phyloP scores from a whole-genome alignment of 495 filamentous ascomycete genomes.

The Rhizodiscina lignyota region DNA sequence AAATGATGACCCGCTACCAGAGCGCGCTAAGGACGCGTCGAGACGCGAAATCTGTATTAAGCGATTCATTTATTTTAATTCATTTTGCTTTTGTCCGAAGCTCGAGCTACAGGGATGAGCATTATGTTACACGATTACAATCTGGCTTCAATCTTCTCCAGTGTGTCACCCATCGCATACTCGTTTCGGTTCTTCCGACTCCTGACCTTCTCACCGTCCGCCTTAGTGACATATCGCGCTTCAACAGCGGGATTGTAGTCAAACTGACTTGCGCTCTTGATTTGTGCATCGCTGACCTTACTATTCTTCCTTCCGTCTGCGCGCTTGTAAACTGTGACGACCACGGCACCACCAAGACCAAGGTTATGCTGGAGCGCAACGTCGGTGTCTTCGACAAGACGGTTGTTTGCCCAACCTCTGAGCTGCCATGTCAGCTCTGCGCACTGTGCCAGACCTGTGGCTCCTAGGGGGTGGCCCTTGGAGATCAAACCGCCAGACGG shows the following conservation, averaged over 20 bases:
- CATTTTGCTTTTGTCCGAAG: no score
- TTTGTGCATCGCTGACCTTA: slow-evolving; percentile 34
- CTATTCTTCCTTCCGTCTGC: slow-evolving; percentile 51
- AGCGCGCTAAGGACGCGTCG: no score
- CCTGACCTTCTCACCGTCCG: slow-evolving; percentile 51
- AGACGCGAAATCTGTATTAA: no score
- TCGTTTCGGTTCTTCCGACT: slow-evolving; percentile 47
- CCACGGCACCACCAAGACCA: slow-evolving; percentile 74
- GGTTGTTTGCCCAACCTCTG: slow-evolving; percentile 85
- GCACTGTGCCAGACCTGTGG: slow-evolving; percentile 82
- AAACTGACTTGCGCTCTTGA: slow-evolving; percentile 44
- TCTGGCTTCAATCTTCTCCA: slow-evolving; percentile 47
- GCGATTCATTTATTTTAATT: no score
- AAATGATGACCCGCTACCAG: no score
- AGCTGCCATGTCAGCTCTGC: slow-evolving; percentile 91
- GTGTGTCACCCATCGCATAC: slow-evolving; percentile 57
- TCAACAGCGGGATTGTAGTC: slow-evolving; percentile 88
- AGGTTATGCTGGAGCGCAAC: slow-evolving; percentile 83
- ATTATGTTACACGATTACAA: no score
- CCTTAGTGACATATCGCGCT: slow-evolving; percentile 62
- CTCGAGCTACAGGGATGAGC: no score
- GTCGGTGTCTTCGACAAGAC: slow-evolving; percentile 45
- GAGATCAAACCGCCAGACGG: slow-evolving; percentile 84
- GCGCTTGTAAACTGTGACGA: slow-evolving; percentile 76
- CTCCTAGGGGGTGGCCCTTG: slow-evolving; percentile 88